Evolutionary conservation across 2,329 filamentous ascomycete genomes (phyloP).

Genomic region (Fusarium graminum): DNA sequence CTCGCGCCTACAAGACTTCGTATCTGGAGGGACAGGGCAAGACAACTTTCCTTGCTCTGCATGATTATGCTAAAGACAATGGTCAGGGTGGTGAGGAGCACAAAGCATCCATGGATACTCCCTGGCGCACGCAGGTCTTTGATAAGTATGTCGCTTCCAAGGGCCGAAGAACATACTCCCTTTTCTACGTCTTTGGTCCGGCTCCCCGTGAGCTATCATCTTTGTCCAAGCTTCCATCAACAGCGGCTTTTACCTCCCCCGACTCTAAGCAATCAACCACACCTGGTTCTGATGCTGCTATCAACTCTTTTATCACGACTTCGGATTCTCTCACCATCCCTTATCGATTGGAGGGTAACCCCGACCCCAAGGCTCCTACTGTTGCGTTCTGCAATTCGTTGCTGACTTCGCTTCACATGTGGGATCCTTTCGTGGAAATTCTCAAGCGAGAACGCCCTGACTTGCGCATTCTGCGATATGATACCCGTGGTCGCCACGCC

Average conservation of each 20-base stretch:
- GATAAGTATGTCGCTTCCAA: conserved; percentile 69
- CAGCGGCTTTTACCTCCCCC: conserved; percentile 65
- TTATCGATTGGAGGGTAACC: conserved; percentile 81
- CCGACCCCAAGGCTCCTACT: conserved; percentile 74
- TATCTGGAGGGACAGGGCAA: conserved; percentile 68
- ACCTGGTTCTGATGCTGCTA: conserved; percentile 63
- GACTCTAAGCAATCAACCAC: conserved; percentile 69
- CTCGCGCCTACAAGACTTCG: conserved; percentile 77
- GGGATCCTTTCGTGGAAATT: conserved; percentile 78
- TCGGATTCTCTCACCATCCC: conserved; percentile 76
- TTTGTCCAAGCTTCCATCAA: conserved; percentile 63
- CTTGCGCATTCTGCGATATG: conserved; percentile 82
- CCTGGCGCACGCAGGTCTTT: conserved; percentile 71
- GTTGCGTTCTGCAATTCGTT: conserved; percentile 85
- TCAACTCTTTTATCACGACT: conserved; percentile 77
- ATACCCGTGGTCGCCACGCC: conserved; percentile 75
- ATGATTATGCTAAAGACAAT: conserved; percentile 78
- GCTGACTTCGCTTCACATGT: conserved; percentile 82
- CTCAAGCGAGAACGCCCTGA: conserved; percentile 71
- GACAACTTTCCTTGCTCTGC: conserved; percentile 71
- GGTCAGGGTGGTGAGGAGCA: conserved; percentile 75
- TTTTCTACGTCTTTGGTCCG: conserved; percentile 85
- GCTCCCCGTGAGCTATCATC: conserved; percentile 76
- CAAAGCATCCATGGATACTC: conserved; percentile 72
- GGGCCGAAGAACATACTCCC: conserved; percentile 72